Evolutionary conservation across 2,329 filamentous ascomycete species (phyloP), one percentile per base, ranked within the genome.

Genomic region (Rutstroemia sydowiana): DNA sequence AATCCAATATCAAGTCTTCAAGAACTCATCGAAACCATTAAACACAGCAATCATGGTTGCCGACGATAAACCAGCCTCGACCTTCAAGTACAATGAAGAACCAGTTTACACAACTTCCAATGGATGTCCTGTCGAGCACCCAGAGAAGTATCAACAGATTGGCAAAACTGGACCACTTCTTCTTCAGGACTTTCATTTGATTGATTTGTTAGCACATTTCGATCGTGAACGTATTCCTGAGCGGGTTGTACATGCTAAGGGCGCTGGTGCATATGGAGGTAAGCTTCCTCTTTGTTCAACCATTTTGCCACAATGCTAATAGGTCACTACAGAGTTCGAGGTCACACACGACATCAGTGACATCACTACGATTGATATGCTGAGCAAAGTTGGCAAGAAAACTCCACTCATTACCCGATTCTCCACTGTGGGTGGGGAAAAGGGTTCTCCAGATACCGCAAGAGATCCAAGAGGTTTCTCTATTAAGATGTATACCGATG

Each of bases 391-490:
- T 48, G 86, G 85, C 59, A 88, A 88, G 72, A 79, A 79, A 66
- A 87, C 84, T 44, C 79, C 83, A 14, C 68, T 84, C 56, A 75
- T 84, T 1, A 75, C 78, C 40, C 81, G 87, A 3, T 86, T 87
- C 56, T 86, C 82, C 1, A 87, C 84, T n/a, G 82, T 87, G 16
- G 82, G 81, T 68, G 80, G 82, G 55, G 83, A 85, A 65, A 80
- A 79, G 59, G 84, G 82, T 16, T 85, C 81, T 11, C 72, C 83
- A 55, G 84, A 87, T 62, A 80, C 77, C 57, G 83, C 81, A 32
- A 78, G 83, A 56, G 83, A 87, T 60, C 81, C 81, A 32, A 74
- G 81, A 61, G 84, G 84, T 13, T 87, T 87, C 63, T 75, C 82
- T 10, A 71, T 85, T 62, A 88, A 87, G 70, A 84, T 88, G 69